Evolutionary conservation across 2,329 filamentous ascomycete species (phyloP), one percentile per base, ranked within the genome.

Genomic region (Fusarium sororula): DNA sequence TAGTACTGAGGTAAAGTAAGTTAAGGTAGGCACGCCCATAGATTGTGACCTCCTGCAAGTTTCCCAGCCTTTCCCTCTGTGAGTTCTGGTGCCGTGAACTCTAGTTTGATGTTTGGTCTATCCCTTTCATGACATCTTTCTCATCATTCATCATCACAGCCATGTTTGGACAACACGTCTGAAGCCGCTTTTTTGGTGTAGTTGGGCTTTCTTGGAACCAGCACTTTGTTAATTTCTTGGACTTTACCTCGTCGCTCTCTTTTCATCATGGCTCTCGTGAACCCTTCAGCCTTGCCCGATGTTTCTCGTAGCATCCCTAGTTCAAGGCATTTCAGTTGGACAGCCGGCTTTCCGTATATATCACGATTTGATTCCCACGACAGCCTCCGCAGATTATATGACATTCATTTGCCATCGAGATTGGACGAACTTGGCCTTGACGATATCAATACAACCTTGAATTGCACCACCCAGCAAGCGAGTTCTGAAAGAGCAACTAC

Each of bases 131-230:
- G 55, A 54, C 57, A 32, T 32, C 57, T 70, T 76, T 73, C 56
- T 75, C 75, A 77, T 79, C 78, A 78, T 80, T 73, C 78, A 84
- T 81, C 69, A 62, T 58, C 54, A 51, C 63, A 65, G 59, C 65
- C 78, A 85, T 85, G 83, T 79, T 82, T 83, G 83, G 83, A 82
- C 77, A 77, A 72, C 62, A 75, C 63, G 41, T 56, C 63, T 68
- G 60, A 56, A 63, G 60, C 65, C 70, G 68, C 66, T 68, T 66
- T 80, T 70, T 75, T 75, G 77, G 80, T 77, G 75, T 74, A 81
- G 77, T 83, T 83, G 84, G 82, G 82, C 81, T 81, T 80, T 83
- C 83, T 86, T 86, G 84, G 83, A 82, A 81, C 80, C 79, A 67
- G 70, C 75, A 76, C 77, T 78, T 73, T 74, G 76, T 80, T 68